A percentile compares a stretch with the other conserved stretches of the same genome.
phyloP scores from a whole-genome alignment of 2,329 filamentous ascomycete species.

The Fusarium pseudocircinatum region DNA sequence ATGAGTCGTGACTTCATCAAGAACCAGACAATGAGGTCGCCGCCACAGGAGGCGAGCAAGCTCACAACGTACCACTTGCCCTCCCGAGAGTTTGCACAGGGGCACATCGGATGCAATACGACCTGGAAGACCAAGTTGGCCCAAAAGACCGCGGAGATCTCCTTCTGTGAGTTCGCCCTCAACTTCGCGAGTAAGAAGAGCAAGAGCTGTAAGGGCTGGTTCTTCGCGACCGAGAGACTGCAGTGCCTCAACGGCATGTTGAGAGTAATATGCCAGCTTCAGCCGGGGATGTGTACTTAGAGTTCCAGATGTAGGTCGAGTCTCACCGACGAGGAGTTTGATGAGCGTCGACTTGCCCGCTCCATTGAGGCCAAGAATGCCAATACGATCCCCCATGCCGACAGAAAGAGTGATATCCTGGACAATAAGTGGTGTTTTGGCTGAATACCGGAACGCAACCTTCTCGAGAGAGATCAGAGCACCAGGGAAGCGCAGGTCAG shows the following conservation, averaged over 20 bases:
- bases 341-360: constrained; percentile 84
- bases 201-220: constrained; percentile 69
- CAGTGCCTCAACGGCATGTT: constrained; percentile 78
- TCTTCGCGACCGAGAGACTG: constrained; percentile 62
- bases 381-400: constrained; percentile 77
- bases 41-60: constrained; percentile 75
- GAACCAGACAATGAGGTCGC: constrained; percentile 75
- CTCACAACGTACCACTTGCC: constrained; percentile 75
- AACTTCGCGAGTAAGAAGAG: constrained; percentile 66
- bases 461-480: constrained; percentile 77
- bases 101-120: constrained; percentile 78
- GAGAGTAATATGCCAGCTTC: constrained; percentile 80
- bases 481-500: constrained; percentile 78
- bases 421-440: constrained; percentile 56
- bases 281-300: constrained; percentile 74
- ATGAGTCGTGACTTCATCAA: constrained; percentile 88
- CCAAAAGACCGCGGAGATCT: constrained; percentile 72
- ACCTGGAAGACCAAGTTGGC: constrained; percentile 75
- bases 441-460: constrained; percentile 70
- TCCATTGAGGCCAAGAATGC: constrained; percentile 82
- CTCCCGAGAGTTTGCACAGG: constrained; percentile 77
- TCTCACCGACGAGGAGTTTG: constrained; percentile 71
- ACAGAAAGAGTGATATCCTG: constrained; percentile 74
- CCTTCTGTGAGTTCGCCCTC: constrained; percentile 69
- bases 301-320: constrained; percentile 68